Evolutionary conservation across 2,329 filamentous ascomycete species (phyloP).

Genomic region (Fusarium sp.): DNA sequence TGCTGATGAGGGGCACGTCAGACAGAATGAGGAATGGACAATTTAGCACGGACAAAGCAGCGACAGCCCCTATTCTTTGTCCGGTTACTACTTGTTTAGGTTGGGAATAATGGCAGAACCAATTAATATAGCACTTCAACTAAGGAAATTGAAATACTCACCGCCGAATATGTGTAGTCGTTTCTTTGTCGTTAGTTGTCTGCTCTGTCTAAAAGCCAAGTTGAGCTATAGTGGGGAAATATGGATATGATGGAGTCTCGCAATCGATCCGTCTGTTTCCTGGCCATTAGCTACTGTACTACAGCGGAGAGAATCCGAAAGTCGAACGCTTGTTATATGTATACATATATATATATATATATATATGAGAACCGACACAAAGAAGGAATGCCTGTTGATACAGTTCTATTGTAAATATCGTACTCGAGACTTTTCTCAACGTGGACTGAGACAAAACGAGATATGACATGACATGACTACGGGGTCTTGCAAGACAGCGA

Average conservation of each 20-base stretch:
- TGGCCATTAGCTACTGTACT: not conserved
- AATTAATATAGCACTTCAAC: not conserved
- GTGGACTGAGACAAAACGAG: not conserved
- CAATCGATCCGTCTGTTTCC: not conserved
- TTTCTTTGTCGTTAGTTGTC: not conserved
- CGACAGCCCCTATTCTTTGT: conserved; percentile 19
- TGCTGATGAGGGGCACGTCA: conserved; percentile 43
- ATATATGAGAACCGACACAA: not conserved
- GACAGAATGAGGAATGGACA: conserved; percentile 41
- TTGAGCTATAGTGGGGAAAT: conserved; percentile 25
- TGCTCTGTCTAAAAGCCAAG: not conserved
- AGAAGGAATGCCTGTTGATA: too few relatives aligned
- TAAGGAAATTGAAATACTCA: conserved; percentile 4
- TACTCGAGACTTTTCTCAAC: not conserved
- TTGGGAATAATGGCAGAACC: not conserved
- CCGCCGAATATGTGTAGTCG: not conserved
- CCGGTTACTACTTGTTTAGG: not conserved
- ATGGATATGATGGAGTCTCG: not conserved
- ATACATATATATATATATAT: too few relatives aligned
- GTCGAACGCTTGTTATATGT: not conserved
- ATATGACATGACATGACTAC: conserved; percentile 29
- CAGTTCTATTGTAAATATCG: not conserved
- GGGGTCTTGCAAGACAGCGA: conserved; percentile 24
- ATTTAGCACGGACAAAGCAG: conserved; percentile 12
- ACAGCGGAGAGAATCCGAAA: not conserved